phyloP scores from a whole-genome alignment of 2,329 filamentous ascomycete species.

The Malbranchea zuffiana region DNA sequence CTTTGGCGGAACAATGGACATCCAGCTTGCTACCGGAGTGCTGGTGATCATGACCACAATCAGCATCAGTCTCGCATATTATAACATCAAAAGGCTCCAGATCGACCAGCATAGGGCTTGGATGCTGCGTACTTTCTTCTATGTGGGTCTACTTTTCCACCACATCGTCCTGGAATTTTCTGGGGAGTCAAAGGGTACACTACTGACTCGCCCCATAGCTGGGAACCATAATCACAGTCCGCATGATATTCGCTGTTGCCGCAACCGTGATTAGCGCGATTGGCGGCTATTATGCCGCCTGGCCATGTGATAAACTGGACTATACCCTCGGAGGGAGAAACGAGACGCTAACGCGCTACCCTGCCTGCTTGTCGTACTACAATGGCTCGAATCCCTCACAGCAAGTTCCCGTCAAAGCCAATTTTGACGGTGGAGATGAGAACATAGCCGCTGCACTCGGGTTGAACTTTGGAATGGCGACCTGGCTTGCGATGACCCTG shows the following conservation, averaged over 20 bases:
- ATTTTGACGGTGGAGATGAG: slow-evolving; percentile 8
- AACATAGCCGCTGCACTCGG: slow-evolving; percentile 4
- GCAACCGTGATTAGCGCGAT: slow-evolving; percentile 1
- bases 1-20: slow-evolving; percentile 46
- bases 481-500: slow-evolving; percentile 42
- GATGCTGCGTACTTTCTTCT: slow-evolving; percentile 50
- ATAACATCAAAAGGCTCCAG: slow-evolving; percentile 50
- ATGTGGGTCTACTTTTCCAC: no score
- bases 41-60: slow-evolving; percentile 7
- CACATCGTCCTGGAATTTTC: no score
- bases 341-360: slow-evolving; percentile 1
- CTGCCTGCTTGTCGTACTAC: slow-evolving; percentile 3
- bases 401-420: slow-evolving; percentile 12
- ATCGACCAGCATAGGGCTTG: slow-evolving; percentile 54
- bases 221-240: slow-evolving; percentile 6
- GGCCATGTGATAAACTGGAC: slow-evolving; percentile 6
- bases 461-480: slow-evolving; percentile 9
- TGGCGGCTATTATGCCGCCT: slow-evolving; percentile 2
- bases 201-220: no score
- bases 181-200: no score
- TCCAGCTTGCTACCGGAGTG: slow-evolving; percentile 33
- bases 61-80: slow-evolving; percentile 37
- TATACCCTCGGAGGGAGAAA: slow-evolving; percentile 3
- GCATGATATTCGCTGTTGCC: slow-evolving; percentile 1
- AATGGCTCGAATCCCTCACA: slow-evolving; percentile 2